A percentile compares a stretch with the other conserved stretches of the same genome.
Conservation (phyloP, 164 flowering plant species). For the Dillenia turbinata region DNA sequence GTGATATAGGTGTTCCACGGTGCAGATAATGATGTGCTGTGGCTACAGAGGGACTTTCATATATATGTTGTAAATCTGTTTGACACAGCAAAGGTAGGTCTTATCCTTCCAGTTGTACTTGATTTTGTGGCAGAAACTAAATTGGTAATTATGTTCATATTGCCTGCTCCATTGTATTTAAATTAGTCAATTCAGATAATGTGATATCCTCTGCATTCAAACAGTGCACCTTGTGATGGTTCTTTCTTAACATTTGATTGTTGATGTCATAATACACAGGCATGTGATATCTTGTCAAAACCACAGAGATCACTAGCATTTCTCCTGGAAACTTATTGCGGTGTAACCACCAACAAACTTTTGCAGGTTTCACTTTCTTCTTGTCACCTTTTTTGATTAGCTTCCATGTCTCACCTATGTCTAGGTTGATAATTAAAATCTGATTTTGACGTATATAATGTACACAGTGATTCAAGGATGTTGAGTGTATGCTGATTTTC, state of each 20-base stretch:
- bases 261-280: conserved; percentile 42
- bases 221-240: background rate
- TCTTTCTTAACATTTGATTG: conserved; percentile 4
- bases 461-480: no score
- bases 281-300: conserved; percentile 82
- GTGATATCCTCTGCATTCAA: background rate
- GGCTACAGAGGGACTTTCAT: conserved; percentile 97
- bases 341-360: conserved; percentile 67
- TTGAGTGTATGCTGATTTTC: no score
- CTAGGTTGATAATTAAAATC: no score
- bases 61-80: conserved; percentile 90
- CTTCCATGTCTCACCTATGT: background rate
- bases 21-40: conserved; percentile 90
- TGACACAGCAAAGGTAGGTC: conserved; percentile 88
- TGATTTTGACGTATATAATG: no score
- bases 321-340: conserved; percentile 83
- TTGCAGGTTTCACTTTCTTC: conserved; percentile 57
- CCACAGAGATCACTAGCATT: conserved; percentile 90
- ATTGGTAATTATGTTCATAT: background rate
- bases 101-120: background rate
- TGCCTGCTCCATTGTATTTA: background rate
- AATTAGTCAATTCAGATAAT: background rate
- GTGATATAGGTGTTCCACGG: conserved; percentile 85
- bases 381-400: background rate
- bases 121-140: no score